phyloP scores from a whole-genome alignment of 2,329 filamentous ascomycete genomes.

The Monosporascus sp. region DNA sequence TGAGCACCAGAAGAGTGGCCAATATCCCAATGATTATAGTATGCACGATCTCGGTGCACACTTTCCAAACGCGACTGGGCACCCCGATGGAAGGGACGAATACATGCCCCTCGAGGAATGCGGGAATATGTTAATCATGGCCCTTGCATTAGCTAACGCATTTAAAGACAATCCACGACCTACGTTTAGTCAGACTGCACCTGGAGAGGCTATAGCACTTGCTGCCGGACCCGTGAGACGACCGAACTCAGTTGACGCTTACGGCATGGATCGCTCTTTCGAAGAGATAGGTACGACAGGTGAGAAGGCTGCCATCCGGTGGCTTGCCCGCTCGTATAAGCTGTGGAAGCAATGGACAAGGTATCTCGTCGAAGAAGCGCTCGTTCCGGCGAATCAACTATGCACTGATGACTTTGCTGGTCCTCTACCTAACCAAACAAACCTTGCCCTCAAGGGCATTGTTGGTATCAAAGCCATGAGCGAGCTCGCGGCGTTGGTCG shows the following conservation, averaged over 20 bases:
- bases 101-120: conserved; percentile 75
- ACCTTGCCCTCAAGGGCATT: conserved; percentile 71
- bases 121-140: conserved; percentile 75
- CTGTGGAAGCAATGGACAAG: conserved; percentile 74
- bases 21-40: conserved; percentile 77
- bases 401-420: conserved; percentile 77
- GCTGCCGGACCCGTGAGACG: conserved; percentile 8
- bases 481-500: conserved; percentile 57
- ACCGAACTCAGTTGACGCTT: conserved; percentile 16
- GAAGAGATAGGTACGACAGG: conserved; percentile 42
- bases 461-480: conserved; percentile 75
- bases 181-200: conserved; percentile 48
- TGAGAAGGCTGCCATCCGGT: conserved; percentile 33
- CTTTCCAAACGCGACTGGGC: conserved; percentile 73
- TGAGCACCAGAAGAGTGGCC: conserved; percentile 75
- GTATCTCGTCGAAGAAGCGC: conserved; percentile 64
- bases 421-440: conserved; percentile 68
- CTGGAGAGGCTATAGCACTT: conserved; percentile 11
- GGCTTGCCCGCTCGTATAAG: conserved; percentile 50
- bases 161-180: conserved; percentile 57
- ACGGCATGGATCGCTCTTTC: conserved; percentile 57
- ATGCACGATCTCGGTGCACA: conserved; percentile 72
- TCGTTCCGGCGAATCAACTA: conserved; percentile 66
- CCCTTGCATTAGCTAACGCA: conserved; percentile 69
- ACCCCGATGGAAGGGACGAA: conserved; percentile 62